Percentiles rank a stretch among this genome's conserved stretches.
phyloP scores from a whole-genome alignment of 495 filamentous ascomycete genomes.

The Penicillium chermesinum region DNA sequence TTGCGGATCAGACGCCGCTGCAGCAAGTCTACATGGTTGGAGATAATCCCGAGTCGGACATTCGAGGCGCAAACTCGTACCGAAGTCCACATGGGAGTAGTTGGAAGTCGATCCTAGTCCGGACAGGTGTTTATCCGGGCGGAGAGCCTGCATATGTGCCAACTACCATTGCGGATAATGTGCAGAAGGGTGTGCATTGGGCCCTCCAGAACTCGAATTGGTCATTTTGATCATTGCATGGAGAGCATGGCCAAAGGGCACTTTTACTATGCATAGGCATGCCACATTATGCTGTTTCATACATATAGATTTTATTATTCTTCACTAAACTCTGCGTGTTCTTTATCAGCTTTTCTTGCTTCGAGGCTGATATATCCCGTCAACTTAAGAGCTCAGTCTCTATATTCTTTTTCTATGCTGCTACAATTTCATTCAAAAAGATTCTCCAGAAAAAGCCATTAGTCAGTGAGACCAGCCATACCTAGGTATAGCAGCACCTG shows the following conservation, averaged over 20 bases:
- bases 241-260: background rate
- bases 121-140: constrained; percentile 71
- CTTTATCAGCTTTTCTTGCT: too few species aligned
- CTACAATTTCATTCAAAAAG: too few species aligned
- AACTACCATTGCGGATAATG: constrained; percentile 59
- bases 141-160: constrained; percentile 56
- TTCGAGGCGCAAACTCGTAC: constrained; percentile 81
- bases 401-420: too few species aligned
- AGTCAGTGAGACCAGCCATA: too few species aligned
- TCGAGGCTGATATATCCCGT: too few species aligned
- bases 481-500: too few species aligned
- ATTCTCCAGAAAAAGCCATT: too few species aligned
- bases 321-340: background rate
- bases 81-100: constrained; percentile 56
- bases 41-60: constrained; percentile 91
- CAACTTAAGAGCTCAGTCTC: too few species aligned
- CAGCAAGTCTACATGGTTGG: constrained; percentile 91
- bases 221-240: constrained; percentile 16
- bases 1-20: constrained; percentile 39
- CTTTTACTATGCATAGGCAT: background rate
- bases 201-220: constrained; percentile 49
- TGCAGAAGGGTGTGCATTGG: constrained; percentile 60
- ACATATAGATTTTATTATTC: background rate
- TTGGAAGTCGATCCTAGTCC: constrained; percentile 79
- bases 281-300: background rate